A percentile compares a stretch with the other conserved stretches of the same genome.
phyloP scores from a whole-genome alignment of 768 basidiomycete genomes.

The Kwoniella heveanensis region DNA sequence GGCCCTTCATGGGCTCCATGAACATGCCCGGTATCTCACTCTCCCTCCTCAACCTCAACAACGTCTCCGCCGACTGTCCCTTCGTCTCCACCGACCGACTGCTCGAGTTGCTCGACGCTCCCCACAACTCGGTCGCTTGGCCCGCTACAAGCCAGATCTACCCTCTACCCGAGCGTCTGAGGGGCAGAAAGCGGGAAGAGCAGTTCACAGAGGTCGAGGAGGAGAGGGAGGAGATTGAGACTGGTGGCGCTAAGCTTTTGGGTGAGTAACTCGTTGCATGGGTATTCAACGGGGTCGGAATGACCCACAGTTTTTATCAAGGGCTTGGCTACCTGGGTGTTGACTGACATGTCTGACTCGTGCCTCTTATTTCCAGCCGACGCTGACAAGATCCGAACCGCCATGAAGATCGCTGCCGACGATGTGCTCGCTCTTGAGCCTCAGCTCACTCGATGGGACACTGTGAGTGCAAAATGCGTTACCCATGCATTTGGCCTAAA shows the following conservation, averaged over 20 bases:
- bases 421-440: constrained; percentile 48
- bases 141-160: constrained; percentile 44
- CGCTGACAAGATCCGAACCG: constrained; percentile 28
- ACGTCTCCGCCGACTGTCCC: constrained; percentile 48
- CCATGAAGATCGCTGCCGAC: constrained; percentile 44
- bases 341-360: not conserved
- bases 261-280: too few relatives aligned
- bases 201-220: constrained; percentile 42
- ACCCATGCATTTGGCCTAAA: too few relatives aligned
- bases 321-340: too few relatives aligned
- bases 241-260: constrained; percentile 32
- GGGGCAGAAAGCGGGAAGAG: constrained; percentile 35
- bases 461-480: constrained; percentile 32
- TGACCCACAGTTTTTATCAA: too few relatives aligned
- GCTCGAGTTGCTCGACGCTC: constrained; percentile 45
- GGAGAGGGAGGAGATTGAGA: constrained; percentile 31
- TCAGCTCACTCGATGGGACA: constrained; percentile 51
- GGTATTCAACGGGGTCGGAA: too few relatives aligned
- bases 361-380: constrained; percentile 9
- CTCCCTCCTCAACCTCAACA: constrained; percentile 64
- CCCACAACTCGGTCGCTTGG: constrained; percentile 47
- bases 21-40: constrained; percentile 93
- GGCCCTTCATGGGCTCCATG: constrained; percentile 74
- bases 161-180: constrained; percentile 33
- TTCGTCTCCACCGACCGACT: constrained; percentile 26